Conservation (phyloP, 257 asterid species). For the Solanum gracilifrons region DNA sequence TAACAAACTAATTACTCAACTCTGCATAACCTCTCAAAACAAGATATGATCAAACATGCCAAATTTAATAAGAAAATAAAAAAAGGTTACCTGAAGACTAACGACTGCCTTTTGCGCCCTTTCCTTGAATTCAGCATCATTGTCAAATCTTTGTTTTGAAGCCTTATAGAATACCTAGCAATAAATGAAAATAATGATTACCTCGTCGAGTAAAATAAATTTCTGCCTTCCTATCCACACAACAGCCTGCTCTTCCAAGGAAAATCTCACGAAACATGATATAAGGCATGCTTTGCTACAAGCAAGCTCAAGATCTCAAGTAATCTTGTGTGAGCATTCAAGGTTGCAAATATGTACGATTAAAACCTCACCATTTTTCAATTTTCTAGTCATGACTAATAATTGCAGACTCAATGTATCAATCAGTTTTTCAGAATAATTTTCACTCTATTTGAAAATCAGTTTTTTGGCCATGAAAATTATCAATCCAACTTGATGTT, state of each 20-base stretch:
- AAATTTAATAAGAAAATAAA: not conserved
- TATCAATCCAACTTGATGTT: not conserved
- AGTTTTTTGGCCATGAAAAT: not conserved
- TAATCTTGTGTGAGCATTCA: not conserved
- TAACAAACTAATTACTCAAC: not conserved
- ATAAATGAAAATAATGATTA: not conserved
- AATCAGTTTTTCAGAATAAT: not conserved
- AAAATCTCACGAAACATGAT: not conserved
- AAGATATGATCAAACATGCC: not conserved
- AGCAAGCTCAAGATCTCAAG: not conserved
- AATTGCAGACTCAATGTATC: not conserved
- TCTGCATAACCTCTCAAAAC: not conserved
- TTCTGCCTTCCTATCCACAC: not conserved
- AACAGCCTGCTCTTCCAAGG: not conserved
- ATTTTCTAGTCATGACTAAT: not conserved
- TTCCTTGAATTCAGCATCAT: constrained; percentile 71
- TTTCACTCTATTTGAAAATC: not conserved
- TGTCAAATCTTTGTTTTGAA: constrained; percentile 74
- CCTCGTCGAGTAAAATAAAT: not conserved
- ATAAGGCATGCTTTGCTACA: not conserved
- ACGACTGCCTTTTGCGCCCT: constrained; percentile 88
- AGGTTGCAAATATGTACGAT: not conserved
- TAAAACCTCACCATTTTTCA: not conserved
- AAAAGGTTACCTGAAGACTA: constrained; percentile 71
- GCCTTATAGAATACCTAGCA: constrained; percentile 73